Evolutionary conservation across 768 basidiomycete genomes (phyloP).

Genomic region (Zangia roseola): DNA sequence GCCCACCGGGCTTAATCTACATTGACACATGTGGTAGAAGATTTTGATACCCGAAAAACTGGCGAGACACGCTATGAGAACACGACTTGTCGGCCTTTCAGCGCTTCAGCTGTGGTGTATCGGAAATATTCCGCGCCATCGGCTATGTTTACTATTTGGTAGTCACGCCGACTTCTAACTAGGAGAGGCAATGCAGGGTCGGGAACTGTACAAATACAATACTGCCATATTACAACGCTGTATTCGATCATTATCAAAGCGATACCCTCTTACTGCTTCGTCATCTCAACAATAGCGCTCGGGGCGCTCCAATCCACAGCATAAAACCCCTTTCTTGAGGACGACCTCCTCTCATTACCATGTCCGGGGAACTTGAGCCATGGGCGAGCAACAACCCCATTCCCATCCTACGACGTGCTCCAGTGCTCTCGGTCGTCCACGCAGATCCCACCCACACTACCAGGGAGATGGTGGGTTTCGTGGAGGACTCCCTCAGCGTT

Average conservation of each 20-base stretch:
- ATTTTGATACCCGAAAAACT: no score
- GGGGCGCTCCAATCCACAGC: neutral
- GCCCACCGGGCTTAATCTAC: neutral
- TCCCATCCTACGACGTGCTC: conserved; percentile 38
- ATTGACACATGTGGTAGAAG: no score
- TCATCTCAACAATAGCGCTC: neutral
- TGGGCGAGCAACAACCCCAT: conserved; percentile 6
- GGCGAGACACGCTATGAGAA: no score
- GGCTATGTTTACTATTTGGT: neutral
- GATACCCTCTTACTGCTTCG: neutral
- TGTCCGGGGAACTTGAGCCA: conserved; percentile 6
- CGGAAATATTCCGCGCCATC: neutral
- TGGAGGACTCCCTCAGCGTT: conserved; percentile 1
- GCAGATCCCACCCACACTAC: conserved; percentile 19
- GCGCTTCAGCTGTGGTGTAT: neutral
- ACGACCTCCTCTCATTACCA: neutral
- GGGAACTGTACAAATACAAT: neutral
- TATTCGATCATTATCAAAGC: neutral
- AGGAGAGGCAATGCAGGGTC: neutral
- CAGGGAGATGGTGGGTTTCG: conserved; percentile 4
- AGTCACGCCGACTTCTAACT: neutral
- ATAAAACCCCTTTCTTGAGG: neutral
- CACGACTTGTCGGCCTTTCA: neutral
- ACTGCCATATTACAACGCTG: neutral
- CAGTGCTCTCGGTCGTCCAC: conserved; percentile 34